These are phyloP conservation scores for Pyricularia sp. DNA, from an alignment of 2,329 filamentous ascomycete genomes.

Conservation along the genomic window DNA sequence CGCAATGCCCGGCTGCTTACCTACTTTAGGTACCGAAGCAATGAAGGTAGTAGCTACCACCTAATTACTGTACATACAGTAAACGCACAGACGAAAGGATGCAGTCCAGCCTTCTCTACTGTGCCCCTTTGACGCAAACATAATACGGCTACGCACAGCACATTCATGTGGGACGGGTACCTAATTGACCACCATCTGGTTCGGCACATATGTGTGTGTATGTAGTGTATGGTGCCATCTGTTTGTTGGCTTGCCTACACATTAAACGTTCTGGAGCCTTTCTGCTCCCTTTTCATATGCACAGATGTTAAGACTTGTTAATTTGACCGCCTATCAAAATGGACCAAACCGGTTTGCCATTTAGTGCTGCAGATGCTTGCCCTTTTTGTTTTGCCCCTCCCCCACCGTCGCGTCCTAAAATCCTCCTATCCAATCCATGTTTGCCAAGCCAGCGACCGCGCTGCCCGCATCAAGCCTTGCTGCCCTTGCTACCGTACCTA, in stretches of 20 bases:
- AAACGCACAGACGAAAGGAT: no score
- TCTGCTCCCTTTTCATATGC: not conserved
- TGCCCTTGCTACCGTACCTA: not conserved
- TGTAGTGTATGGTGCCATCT: not conserved
- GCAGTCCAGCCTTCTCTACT: not conserved
- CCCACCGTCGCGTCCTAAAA: not conserved
- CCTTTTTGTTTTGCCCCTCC: not conserved
- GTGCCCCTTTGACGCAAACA: not conserved
- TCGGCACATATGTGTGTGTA: not conserved
- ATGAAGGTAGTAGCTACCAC: no score
- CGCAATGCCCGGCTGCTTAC: no score
- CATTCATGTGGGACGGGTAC: not conserved
- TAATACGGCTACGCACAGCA: not conserved
- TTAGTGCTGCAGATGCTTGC: not conserved
- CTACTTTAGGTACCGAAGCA: no score
- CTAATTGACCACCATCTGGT: not conserved
- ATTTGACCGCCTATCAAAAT: not conserved
- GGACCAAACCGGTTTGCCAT: not conserved
- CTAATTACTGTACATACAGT: no score
- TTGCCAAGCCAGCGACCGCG: not conserved
- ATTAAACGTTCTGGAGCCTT: not conserved
- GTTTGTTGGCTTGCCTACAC: not conserved
- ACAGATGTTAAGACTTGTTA: not conserved
- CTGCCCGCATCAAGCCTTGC: not conserved
- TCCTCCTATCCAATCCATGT: not conserved